Base-by-base conservation (phyloP, 768 basidiomycete genomes). In the Leucocoprinus leucothites region DNA sequence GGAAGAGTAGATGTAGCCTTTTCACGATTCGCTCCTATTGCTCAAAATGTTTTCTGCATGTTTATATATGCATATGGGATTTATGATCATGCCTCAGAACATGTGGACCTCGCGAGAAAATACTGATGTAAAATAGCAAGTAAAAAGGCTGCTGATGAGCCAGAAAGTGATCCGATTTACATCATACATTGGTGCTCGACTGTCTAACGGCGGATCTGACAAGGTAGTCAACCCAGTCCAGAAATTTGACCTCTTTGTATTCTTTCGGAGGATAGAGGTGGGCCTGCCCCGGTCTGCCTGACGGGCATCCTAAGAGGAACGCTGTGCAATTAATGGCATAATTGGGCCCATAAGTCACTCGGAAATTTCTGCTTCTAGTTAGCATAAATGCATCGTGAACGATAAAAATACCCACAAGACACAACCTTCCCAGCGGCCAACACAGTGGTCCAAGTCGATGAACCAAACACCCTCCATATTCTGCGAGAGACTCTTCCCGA, bases 371-470 rank as follows among this genome's bases (percentile, higher is more conserved):
- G 64, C 34, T 21, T 55, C 14, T 51, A 9, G 43, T 54, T 22
- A 47, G 50, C 9, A 13, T 11, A 18, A 38, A 9, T 6, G 8
- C 1, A 35, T 14, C 31, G n/a, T 18, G 45, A 31, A 43, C 31
- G 4, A 51, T 25, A 35, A 52, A 56, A 25, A 43, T 18, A 79
- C 89, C 67, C 63, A 91, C 90, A 91, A 58, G 18, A 86, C 82
- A 59, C 81, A 84, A 2, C 87, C 86, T 60, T 91, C 89, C 89
- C 90, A 91, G 63, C 87, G 77, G 6, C 87, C 90, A 21, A 92
- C 80, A 42, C 85, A 84, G 54, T 82, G 81, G 52, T 86, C 78
- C 43, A 82, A 65, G 61, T 93, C 90, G 22, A 91, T 82, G 58
- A 92, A 88, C 90, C 90, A 93, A 1, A 82, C 84, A 13, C 85